Conservation (phyloP, 1,284 basidiomycete species). For the Ganoderma boninense region DNA sequence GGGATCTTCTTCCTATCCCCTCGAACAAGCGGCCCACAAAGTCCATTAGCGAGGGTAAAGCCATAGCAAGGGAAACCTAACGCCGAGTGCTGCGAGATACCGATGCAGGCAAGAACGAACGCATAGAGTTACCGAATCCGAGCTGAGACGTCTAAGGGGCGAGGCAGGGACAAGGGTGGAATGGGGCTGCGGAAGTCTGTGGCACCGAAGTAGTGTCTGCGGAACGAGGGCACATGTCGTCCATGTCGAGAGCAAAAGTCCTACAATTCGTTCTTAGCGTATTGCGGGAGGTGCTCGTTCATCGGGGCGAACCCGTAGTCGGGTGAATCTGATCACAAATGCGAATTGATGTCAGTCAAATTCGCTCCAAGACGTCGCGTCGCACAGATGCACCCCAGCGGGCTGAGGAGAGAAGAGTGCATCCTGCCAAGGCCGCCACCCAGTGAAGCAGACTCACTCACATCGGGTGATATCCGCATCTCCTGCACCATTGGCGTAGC, state of each 20-base stretch:
- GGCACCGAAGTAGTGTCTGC: conserved; percentile 10
- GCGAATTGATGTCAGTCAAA: conserved; percentile 41
- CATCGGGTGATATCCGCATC: conserved; percentile 76
- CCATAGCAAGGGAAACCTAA: conserved; percentile 7
- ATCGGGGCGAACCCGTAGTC: conserved; percentile 82
- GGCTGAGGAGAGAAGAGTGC: conserved; percentile 2
- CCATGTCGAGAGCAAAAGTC: conserved; percentile 20
- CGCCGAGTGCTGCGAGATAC: conserved; percentile 15
- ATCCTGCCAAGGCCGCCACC: conserved; percentile 19
- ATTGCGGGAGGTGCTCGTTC: conserved; percentile 76
- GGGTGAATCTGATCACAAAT: conserved; percentile 69
- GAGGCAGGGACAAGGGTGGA: conserved; percentile 19
- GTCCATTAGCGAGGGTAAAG: conserved; percentile 19
- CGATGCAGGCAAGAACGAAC: conserved; percentile 28
- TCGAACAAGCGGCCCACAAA: conserved; percentile 7
- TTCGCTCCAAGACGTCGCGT: neutral
- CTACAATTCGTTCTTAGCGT: conserved; percentile 69
- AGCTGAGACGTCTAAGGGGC: conserved; percentile 29
- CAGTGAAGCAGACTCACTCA: conserved; percentile 56
- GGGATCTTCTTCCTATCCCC: conserved; percentile 17
- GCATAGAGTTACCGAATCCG: conserved; percentile 28
- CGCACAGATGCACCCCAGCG: conserved; percentile 20
- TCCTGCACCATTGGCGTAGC: conserved; percentile 56
- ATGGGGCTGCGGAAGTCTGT: conserved; percentile 14
- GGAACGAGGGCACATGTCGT: neutral